Evolutionary conservation across 805 yeast genomes (phyloP), one percentile per base, ranked within the genome.

Genomic region (Pichia heedii): DNA sequence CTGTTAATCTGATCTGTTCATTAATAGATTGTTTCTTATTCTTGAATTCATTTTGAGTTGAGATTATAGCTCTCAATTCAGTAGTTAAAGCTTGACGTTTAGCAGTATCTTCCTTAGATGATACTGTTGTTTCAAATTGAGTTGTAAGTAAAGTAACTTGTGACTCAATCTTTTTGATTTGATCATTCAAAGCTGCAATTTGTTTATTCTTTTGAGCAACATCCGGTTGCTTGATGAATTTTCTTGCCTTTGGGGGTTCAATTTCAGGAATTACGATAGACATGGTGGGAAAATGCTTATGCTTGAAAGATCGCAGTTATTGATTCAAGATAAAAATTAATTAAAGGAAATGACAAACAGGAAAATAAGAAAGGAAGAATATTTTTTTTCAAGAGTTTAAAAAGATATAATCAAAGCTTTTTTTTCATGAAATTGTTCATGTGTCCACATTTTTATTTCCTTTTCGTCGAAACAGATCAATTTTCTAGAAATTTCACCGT

Each of bases 191-290:
- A 47, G 67, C 68, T 32, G 70, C 74, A 49, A 82, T 57, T 51
- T 74, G 70, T 48, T 70, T 73, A 60, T 83, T 84, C 64, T 80
- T 71, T 43, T 69, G 78, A 47, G 72, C 66, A 55, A 71, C 76
- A 63, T 84, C 93, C 39, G 94, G 94, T 57, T 82, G 78, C 63
- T 83, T 83, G 64, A 81, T 74, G 61, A 71, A 77, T 48, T 71
- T 73, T 65, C 76, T 73, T 36, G 52, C 52, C 41, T 54, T 53
- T 38, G 57, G 60, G 13, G 51, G 48, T 42, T 52, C 54, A 35
- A 52, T 40, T 41, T 54, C 60, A 27, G 47, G 45, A 30, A 47
- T 42, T 32, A 38, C 47, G 33, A 44, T 29, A 33, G 46, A 37
- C 49, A 46, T 40, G 4, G 11, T 37, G 6, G 5, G 7, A 5